A percentile compares a stretch with the other conserved stretches of the same genome.
Evolutionary conservation across 2,329 filamentous ascomycete species (phyloP).

Genomic region (Claviceps sp.): DNA sequence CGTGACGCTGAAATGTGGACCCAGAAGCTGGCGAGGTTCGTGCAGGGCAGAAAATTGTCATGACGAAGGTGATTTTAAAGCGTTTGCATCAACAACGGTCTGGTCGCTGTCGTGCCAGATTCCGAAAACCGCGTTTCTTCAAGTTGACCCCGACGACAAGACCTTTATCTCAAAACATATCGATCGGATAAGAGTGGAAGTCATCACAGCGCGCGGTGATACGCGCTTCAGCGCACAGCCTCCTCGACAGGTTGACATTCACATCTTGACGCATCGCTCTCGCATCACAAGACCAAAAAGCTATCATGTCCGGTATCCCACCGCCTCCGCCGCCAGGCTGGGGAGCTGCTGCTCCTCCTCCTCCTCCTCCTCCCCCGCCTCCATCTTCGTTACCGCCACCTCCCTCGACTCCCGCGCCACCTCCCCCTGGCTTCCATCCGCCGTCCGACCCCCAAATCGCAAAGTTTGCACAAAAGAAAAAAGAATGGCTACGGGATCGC

Average conservation of each 20-base stretch:
- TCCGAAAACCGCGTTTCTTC: conserved; percentile 15
- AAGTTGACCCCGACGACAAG: conserved; percentile 6
- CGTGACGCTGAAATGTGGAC: conserved; percentile 2
- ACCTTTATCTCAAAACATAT: not conserved
- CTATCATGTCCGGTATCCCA: conserved; percentile 38
- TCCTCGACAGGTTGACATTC: conserved; percentile 11
- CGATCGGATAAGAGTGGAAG: conserved; percentile 6
- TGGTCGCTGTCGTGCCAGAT: conserved; percentile 17
- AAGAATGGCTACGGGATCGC: conserved; percentile 89
- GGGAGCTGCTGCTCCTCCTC: conserved; percentile 39
- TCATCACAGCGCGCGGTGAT: conserved; percentile 17
- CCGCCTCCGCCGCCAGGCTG: conserved; percentile 46
- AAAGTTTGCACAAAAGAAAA: conserved; percentile 98
- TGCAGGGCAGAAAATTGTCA: conserved; percentile 22
- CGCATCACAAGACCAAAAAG: conserved; percentile 14
- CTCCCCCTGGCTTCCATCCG: conserved; percentile 67
- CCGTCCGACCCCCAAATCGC: conserved; percentile 71
- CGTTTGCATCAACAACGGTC: conserved; percentile 8
- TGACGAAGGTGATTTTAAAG: conserved; percentile 15
- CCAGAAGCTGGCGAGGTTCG: conserved; percentile 9
- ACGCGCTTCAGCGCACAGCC: conserved; percentile 24
- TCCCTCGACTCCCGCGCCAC: conserved; percentile 37
- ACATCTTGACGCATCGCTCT: conserved; percentile 13
- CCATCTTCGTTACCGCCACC: conserved; percentile 44
- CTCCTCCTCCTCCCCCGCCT: conserved; percentile 43